Evolutionary conservation across 371 early-diverging fungal genomes (phyloP), one percentile per base, ranked within the genome.

Genomic region (Mortierella sp.): DNA sequence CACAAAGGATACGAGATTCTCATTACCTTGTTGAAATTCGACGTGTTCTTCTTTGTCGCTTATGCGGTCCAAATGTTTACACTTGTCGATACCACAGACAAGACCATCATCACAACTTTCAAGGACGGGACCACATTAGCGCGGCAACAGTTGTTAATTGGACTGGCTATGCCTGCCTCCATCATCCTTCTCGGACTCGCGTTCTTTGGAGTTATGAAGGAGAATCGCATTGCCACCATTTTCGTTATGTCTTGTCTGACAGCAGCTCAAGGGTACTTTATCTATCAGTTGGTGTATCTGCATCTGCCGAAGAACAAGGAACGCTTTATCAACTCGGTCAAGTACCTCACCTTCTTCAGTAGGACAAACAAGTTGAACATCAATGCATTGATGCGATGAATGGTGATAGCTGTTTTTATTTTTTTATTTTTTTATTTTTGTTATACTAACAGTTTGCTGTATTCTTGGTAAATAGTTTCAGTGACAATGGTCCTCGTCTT

Each of bases 271-370:
- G 70, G 70, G 8, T 76, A 70, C 51, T 76, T 76, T 44, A 53
- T 76, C 39, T 76, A 76, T 24, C 65, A 69, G 59, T 46, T 69
- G 21, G 50, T 64, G 1, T 64, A 65, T 30, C 23, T 65, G n/a
- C 61, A 57, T 19, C 44, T 26, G 12, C 70, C 70, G 0, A 32
- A 4, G 14, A 64, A 64, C 47, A 9, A 7, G 14, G 12, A 23
- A 3, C 60, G 66, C 23, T 76, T 60, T 39, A 23, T 7, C 39
- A 60, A 57, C 32, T 76, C 78, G 23, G 28, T 34, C 46, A 76
- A 70, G 24, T 76, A 70, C 24, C 62, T 76, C 41, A 76, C 78
- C 17, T 76, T 76, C 50, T 76, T 76, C 59, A 76, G 78, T 76
- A 76, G 61, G 76, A 30, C 24, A 44, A 4, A 3, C 31, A 4